Evolutionary conservation across 225 moss, liverwort and hornwort genomes (phyloP).

Genomic region (Pseudisothecium myosuroides): DNA sequence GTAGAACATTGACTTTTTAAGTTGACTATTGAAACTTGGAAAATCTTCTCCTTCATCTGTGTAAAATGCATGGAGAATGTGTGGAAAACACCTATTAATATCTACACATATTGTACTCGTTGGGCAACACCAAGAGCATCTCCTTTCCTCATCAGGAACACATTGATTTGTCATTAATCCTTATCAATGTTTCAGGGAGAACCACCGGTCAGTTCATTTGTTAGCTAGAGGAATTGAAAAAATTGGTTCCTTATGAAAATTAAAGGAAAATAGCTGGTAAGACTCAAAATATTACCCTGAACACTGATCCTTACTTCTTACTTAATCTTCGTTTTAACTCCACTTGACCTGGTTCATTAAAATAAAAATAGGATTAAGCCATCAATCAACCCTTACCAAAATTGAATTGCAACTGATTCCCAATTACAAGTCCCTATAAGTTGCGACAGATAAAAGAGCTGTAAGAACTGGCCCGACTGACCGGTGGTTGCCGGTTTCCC

Average conservation of each 20-base stretch:
- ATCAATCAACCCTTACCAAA: background rate
- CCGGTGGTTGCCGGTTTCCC: background rate
- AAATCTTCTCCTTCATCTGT: background rate
- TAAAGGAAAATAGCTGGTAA: background rate
- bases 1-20: background rate
- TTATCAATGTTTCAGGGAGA: background rate
- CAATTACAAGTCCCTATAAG: background rate
- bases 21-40: background rate
- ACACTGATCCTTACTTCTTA: background rate
- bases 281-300: background rate
- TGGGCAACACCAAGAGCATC: accelerated
- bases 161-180: background rate
- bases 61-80: accelerated
- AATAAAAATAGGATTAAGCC: background rate
- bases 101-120: accelerated
- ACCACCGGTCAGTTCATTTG: accelerated
- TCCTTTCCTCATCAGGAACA: accelerated
- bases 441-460: background rate
- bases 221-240: accelerated
- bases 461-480: background rate
- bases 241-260: too few relatives aligned
- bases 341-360: background rate
- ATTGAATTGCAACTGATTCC: background rate
- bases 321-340: background rate
- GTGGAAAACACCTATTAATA: too few relatives aligned